These are phyloP conservation scores for Claviceps digitariae DNA, from an alignment of 2,329 filamentous ascomycete species.

Conservation along the genomic window DNA sequence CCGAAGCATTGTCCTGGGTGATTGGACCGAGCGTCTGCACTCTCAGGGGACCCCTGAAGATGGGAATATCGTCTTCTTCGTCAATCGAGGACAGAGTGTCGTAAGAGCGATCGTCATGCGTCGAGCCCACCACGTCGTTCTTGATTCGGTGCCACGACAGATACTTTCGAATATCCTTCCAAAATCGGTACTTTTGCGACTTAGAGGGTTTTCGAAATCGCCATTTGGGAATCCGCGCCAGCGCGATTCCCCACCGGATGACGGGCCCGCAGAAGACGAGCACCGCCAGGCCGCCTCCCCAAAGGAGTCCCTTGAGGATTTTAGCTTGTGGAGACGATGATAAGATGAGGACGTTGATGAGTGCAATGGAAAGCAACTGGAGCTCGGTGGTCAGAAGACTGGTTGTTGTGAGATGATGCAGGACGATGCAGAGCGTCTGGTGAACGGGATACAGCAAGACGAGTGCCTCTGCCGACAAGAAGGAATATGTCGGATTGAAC, in stretches of 20 bases:
- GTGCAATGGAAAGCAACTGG: conserved; percentile 67
- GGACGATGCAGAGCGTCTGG: conserved; percentile 55
- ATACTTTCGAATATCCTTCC: conserved; percentile 25
- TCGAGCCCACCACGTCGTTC: conserved; percentile 20
- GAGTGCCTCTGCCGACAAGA: conserved; percentile 39
- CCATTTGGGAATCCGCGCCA: conserved; percentile 86
- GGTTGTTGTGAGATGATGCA: conserved; percentile 75
- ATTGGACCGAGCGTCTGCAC: conserved; percentile 18
- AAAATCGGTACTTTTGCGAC: conserved; percentile 21
- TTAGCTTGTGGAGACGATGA: conserved; percentile 69
- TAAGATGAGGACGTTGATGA: conserved; percentile 71
- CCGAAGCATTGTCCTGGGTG: conserved; percentile 2
- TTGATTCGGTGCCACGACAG: conserved; percentile 35
- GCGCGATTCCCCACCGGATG: conserved; percentile 68
- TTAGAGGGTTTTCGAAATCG: conserved; percentile 53
- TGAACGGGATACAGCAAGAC: conserved; percentile 71
- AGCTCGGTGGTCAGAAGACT: conserved; percentile 79
- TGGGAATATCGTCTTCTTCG: conserved; percentile 14
- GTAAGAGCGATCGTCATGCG: conserved; percentile 18
- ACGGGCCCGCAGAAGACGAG: conserved; percentile 61
- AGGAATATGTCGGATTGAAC: conserved; percentile 21
- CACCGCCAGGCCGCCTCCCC: conserved; percentile 66
- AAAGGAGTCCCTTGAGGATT: conserved; percentile 75
- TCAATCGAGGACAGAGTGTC: conserved; percentile 20
- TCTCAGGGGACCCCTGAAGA: conserved; percentile 11